phyloP scores from a whole-genome alignment of 371 early-diverging fungal genomes.

The Catenaria anguillulae region DNA sequence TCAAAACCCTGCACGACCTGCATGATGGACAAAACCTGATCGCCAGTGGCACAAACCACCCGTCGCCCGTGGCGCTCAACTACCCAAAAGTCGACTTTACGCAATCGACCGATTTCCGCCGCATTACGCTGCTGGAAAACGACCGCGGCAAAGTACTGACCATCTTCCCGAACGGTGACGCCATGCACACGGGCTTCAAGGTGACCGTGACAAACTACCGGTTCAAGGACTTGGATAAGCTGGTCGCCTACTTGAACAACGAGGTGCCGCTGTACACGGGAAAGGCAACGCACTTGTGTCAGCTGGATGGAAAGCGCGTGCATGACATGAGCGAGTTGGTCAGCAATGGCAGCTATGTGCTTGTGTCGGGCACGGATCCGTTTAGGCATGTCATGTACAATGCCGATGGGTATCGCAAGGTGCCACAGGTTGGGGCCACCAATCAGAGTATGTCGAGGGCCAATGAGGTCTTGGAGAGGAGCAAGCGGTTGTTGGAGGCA shows the following conservation, averaged over 20 bases:
- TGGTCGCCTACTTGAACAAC: not conserved
- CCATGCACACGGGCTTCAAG: constrained; percentile 7
- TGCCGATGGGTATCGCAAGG: not conserved
- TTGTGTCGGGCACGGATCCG: constrained; percentile 6
- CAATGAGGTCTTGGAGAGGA: not conserved
- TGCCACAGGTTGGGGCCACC: not conserved
- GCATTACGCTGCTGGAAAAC: not conserved
- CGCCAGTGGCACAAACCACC: constrained; percentile 2
- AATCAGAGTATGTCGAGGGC: not conserved
- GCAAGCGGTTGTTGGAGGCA: not conserved
- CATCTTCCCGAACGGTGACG: constrained; percentile 8
- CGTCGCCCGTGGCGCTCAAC: not conserved
- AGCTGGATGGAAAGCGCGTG: not conserved
- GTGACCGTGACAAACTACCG: constrained; percentile 3
- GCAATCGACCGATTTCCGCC: not conserved
- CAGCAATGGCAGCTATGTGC: constrained; percentile 3
- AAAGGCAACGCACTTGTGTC: not conserved
- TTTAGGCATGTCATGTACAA: constrained; percentile 6
- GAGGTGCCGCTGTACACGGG: constrained; percentile 10
- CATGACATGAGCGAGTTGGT: not conserved
- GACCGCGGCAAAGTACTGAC: constrained; percentile 6
- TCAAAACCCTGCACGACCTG: constrained; percentile 1
- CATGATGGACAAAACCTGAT: constrained; percentile 9
- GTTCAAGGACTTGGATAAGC: not conserved
- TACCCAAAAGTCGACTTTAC: constrained; percentile 5